These are phyloP conservation scores for Calonectria hawksworthii DNA, from an alignment of 2,329 filamentous ascomycete genomes.

Conservation along the genomic window DNA sequence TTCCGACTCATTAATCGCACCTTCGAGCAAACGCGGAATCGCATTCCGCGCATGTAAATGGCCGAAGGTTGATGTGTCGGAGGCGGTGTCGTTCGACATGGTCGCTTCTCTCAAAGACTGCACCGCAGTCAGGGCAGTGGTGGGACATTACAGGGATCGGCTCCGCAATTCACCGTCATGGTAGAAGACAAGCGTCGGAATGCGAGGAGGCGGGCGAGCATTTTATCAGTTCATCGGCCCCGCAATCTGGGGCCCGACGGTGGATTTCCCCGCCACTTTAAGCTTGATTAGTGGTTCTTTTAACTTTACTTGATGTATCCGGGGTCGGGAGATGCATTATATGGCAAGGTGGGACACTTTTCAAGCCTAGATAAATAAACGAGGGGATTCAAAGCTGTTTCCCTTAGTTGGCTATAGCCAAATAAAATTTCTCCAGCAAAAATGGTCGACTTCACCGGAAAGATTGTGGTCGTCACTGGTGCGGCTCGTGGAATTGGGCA, in stretches of 20 bases:
- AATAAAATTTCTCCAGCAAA: background rate
- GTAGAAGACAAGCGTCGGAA: background rate
- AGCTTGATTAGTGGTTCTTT: background rate
- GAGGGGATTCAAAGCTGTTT: too few relatives aligned
- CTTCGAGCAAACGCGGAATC: background rate
- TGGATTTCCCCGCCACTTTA: background rate
- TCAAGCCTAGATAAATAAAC: background rate
- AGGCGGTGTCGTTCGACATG: background rate
- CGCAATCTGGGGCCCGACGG: background rate
- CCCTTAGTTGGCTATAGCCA: too few relatives aligned
- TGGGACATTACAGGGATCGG: constrained; percentile 3
- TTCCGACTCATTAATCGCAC: background rate
- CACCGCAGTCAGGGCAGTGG: background rate
- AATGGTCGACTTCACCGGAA: background rate
- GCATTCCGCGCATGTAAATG: background rate
- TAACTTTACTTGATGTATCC: background rate
- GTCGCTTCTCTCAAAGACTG: background rate
- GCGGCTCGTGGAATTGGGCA: background rate
- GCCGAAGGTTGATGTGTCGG: background rate
- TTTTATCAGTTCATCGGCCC: background rate
- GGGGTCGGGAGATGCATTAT: background rate
- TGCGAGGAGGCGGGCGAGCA: background rate
- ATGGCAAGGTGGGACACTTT: background rate
- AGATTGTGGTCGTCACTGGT: background rate
- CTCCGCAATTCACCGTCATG: background rate